Base-by-base conservation (phyloP, 768 basidiomycete genomes). In the Mycena leptocephala region DNA sequence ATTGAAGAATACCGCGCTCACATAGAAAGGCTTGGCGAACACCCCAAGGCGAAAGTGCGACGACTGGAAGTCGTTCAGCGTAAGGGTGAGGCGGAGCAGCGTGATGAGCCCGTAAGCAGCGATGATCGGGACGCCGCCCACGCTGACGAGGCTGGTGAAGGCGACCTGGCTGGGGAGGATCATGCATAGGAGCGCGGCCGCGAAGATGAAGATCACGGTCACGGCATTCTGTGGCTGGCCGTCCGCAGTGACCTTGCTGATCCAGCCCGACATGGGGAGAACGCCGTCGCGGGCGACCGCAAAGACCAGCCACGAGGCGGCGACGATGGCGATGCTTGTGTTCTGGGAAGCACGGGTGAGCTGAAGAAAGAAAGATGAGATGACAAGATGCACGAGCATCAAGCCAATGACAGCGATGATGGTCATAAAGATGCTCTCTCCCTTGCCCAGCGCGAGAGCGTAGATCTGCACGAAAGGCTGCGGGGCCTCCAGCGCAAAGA, bases 281-380 rank as follows among this genome's bases (percentile, higher is more conserved):
- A 97, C 95, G 33, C 97, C 97, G 79, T 98, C 97, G 69, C 97
- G 93, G n/a, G 97, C 96, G 56, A 98, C 95, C 13, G 97, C 97
- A 80, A 95, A 98, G 48, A 98, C 90, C 32, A 98, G 90, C 5
- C 97, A 92, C 13, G 96, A 97, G 20, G 96, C 92, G 2, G 97
- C 97, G n/a, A 97, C 95, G 71, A 98, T 93, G 22, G 95, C 92
- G 53, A 97, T 91, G 77, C 94, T 96, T 0, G 96, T 96, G 83
- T 95, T 97, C 95, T 96, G 79, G 10, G 28, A 18, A 53, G 51
- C 22, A 4, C 24, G 39, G 46, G 68, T 72, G 41, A 53, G 66
- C 39, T 69, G 2, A 72, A 58, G 37, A 24, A 39, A 10, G 59
- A 62, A 20, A 33, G 46, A 46, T n/a, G 18, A 48, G 22, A 35